Evolutionary conservation across 2,329 filamentous ascomycete species (phyloP).

Genomic region (Monilinia fructigena): DNA sequence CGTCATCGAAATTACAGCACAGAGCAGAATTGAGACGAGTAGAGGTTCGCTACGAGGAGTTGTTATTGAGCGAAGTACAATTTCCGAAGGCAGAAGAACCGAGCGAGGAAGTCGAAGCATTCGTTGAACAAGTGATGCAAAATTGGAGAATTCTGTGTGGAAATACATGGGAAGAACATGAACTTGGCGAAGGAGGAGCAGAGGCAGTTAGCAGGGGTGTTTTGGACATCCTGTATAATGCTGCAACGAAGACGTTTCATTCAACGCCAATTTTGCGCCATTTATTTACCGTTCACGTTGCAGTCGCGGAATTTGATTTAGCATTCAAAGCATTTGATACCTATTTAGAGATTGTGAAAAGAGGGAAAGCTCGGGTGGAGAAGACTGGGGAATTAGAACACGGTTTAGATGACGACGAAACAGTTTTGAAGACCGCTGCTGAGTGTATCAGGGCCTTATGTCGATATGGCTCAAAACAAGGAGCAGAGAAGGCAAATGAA

Average conservation of each 20-base stretch:
- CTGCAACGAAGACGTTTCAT: conserved; percentile 91
- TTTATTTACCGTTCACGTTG: conserved; percentile 82
- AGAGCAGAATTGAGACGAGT: conserved; percentile 75
- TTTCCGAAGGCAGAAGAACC: conserved; percentile 83
- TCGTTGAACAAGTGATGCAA: conserved; percentile 72
- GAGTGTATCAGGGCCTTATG: conserved; percentile 80
- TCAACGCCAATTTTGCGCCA: conserved; percentile 84
- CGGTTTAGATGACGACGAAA: conserved; percentile 75
- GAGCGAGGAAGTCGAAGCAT: conserved; percentile 77
- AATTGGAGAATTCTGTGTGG: conserved; percentile 87
- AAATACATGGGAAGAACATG: conserved; percentile 73
- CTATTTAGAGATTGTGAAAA: conserved; percentile 83
- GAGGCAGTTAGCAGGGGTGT: conserved; percentile 71
- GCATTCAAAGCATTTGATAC: conserved; percentile 89
- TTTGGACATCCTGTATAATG: conserved; percentile 84
- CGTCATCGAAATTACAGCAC: conserved; percentile 62
- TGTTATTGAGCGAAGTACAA: conserved; percentile 73
- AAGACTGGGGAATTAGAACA: conserved; percentile 71
- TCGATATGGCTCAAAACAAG: conserved; percentile 71
- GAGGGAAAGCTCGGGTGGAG: conserved; percentile 78
- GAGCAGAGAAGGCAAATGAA: conserved; percentile 75
- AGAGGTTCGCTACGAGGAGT: conserved; percentile 74
- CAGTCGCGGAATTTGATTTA: conserved; percentile 87
- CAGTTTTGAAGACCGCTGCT: conserved; percentile 72
- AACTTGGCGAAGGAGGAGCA: conserved; percentile 79